A percentile compares a stretch with the other conserved stretches of the same genome.
Conservation (phyloP, 2,329 filamentous ascomycete genomes). For the Aspergillus ustus region DNA sequence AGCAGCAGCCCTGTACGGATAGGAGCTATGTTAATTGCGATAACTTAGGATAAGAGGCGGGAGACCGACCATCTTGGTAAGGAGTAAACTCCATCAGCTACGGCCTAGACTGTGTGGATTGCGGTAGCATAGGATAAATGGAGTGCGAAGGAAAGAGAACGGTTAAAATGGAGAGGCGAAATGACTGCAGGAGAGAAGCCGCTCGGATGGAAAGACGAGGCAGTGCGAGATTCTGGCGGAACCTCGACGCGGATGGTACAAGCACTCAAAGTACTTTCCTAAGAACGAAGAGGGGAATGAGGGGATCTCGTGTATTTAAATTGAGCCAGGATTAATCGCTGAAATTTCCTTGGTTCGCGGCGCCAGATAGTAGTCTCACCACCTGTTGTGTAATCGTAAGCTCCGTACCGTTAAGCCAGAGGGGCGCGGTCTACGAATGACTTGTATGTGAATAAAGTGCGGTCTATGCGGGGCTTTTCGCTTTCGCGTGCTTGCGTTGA, state of each 20-base stretch:
- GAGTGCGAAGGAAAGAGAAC: conserved; percentile 7
- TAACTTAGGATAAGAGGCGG: conserved; percentile 9
- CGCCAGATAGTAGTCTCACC: conserved; percentile 8
- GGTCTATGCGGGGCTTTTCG: conserved; percentile 9
- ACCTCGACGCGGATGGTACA: neutral
- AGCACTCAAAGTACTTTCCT: neutral
- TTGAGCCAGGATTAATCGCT: neutral
- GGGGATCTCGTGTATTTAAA: conserved; percentile 9
- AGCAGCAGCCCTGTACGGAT: conserved; percentile 49
- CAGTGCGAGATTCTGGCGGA: neutral
- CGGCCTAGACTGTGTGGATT: conserved; percentile 11
- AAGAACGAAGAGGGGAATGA: conserved; percentile 1
- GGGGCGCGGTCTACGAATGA: neutral
- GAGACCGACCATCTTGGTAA: conserved; percentile 43
- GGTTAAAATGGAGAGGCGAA: neutral
- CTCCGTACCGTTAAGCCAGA: neutral
- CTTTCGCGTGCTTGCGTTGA: neutral
- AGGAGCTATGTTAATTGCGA: neutral
- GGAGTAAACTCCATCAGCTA: conserved; percentile 33
- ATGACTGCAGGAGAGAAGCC: neutral
- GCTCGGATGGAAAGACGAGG: conserved; percentile 2
- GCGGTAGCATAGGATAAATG: neutral
- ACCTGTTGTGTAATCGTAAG: conserved; percentile 10
- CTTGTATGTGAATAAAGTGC: neutral
- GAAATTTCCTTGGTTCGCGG: conserved; percentile 11